These are phyloP conservation scores for Scytalidium lignicola DNA, from an alignment of 2,329 filamentous ascomycete genomes.

Conservation along the genomic window DNA sequence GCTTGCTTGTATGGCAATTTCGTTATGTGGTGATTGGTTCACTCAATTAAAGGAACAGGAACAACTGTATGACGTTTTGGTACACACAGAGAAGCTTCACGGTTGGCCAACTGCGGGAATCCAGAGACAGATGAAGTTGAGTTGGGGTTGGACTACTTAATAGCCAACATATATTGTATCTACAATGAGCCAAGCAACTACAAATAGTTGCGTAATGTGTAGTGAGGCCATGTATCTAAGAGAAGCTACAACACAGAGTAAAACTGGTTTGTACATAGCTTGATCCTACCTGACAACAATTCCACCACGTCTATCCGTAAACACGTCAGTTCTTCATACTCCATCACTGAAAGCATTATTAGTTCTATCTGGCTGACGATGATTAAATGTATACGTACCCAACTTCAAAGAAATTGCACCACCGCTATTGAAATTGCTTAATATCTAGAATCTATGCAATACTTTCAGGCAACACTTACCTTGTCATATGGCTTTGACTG, in stretches of 20 bases:
- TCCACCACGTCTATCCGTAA: background rate
- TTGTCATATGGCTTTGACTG: slow-evolving; percentile 26
- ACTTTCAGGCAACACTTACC: background rate
- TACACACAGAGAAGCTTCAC: slow-evolving; percentile 42
- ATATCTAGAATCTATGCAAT: too few species aligned
- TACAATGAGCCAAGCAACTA: background rate
- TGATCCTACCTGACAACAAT: background rate
- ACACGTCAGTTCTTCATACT: background rate
- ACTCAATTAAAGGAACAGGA: slow-evolving; percentile 39
- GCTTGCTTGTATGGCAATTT: slow-evolving; percentile 50
- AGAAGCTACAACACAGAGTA: too few species aligned
- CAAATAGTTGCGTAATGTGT: too few species aligned
- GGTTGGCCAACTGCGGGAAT: slow-evolving; percentile 47
- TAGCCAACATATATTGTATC: background rate
- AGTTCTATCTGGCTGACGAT: background rate
- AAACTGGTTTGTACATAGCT: too few species aligned
- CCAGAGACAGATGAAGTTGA: slow-evolving; percentile 39
- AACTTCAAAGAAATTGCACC: background rate
- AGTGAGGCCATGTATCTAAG: too few species aligned
- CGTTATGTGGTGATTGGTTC: slow-evolving; percentile 50
- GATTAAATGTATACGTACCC: background rate
- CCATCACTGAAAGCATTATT: background rate
- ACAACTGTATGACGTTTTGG: slow-evolving; percentile 42
- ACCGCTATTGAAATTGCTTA: background rate
- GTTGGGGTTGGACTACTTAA: slow-evolving; percentile 40